Conservation (phyloP, 768 basidiomycete species). For the Lactarius pseudohatsudake region DNA sequence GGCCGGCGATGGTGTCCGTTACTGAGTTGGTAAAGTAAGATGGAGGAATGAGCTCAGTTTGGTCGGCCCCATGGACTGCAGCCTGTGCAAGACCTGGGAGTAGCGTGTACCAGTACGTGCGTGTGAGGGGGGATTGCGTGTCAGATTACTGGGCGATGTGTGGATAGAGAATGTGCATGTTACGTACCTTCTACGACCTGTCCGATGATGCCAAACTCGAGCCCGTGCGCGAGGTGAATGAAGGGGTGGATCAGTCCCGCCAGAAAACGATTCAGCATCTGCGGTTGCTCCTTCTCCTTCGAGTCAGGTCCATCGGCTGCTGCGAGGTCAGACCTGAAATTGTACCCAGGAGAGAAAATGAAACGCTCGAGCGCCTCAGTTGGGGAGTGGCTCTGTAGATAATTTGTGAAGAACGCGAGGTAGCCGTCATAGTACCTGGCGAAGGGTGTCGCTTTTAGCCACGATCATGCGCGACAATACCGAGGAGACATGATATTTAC, state of each 20-base stretch:
- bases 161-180: background rate
- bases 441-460: background rate
- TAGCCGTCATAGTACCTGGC: constrained; percentile 58
- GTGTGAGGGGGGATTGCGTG: too few species aligned
- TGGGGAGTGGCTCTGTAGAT: constrained; percentile 43
- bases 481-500: constrained; percentile 38
- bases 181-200: constrained; percentile 56
- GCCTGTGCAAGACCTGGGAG: constrained; percentile 54
- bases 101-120: background rate
- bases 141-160: background rate
- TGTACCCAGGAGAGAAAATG: constrained; percentile 54
- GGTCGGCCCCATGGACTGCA: constrained; percentile 46
- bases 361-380: constrained; percentile 53
- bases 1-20: background rate
- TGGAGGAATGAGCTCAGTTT: constrained; percentile 38
- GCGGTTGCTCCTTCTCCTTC: constrained; percentile 38
- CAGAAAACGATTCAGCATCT: constrained; percentile 57
- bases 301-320: constrained; percentile 24
- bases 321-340: constrained; percentile 37
- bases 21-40: constrained; percentile 29
- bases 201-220: constrained; percentile 61
- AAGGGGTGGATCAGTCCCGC: constrained; percentile 60
- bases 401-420: constrained; percentile 52
- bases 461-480: background rate
- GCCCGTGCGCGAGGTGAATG: constrained; percentile 61